A percentile compares a stretch with the other conserved stretches of the same genome.
These are phyloP conservation scores for Plantago ovata DNA, from an alignment of 257 asterid genomes.

Conservation along the genomic window DNA sequence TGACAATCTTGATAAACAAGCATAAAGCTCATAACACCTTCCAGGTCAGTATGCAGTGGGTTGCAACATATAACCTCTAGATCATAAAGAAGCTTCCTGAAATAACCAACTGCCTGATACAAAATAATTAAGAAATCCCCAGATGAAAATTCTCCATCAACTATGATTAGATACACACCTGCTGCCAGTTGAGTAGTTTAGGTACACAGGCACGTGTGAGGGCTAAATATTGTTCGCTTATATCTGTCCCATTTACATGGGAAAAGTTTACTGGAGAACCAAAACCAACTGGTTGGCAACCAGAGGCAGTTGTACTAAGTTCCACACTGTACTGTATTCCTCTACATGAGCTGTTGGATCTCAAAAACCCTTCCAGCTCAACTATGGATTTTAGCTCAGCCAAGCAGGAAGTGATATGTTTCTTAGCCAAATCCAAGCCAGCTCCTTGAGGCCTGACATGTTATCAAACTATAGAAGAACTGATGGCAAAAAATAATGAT, in stretches of 20 bases:
- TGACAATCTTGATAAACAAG: conserved; percentile 69
- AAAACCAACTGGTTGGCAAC: conserved; percentile 83
- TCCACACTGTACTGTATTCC: conserved; percentile 26
- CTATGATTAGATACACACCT: conserved; percentile 42
- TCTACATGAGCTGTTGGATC: conserved; percentile 17
- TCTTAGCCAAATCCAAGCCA: conserved; percentile 89
- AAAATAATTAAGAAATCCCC: no score
- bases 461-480: conserved; percentile 79
- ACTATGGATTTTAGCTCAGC: conserved; percentile 81
- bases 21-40: conserved; percentile 62
- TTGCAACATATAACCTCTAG: conserved; percentile 67
- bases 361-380: conserved; percentile 61
- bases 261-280: conserved; percentile 33
- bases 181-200: conserved; percentile 74
- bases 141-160: conserved; percentile 10
- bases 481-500: conserved; percentile 35
- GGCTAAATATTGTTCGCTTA: conserved; percentile 85
- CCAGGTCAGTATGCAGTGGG: conserved; percentile 62
- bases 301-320: conserved; percentile 83
- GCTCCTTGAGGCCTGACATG: conserved; percentile 85
- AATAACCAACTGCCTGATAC: conserved; percentile 74
- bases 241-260: conserved; percentile 15
- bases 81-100: conserved; percentile 94
- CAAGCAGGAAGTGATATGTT: conserved; percentile 69
- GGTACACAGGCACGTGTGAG: conserved; percentile 91